These are phyloP conservation scores for Saccharomyces hybrid DNA, from an alignment of 1,139 yeast species.

Conservation along the genomic window DNA sequence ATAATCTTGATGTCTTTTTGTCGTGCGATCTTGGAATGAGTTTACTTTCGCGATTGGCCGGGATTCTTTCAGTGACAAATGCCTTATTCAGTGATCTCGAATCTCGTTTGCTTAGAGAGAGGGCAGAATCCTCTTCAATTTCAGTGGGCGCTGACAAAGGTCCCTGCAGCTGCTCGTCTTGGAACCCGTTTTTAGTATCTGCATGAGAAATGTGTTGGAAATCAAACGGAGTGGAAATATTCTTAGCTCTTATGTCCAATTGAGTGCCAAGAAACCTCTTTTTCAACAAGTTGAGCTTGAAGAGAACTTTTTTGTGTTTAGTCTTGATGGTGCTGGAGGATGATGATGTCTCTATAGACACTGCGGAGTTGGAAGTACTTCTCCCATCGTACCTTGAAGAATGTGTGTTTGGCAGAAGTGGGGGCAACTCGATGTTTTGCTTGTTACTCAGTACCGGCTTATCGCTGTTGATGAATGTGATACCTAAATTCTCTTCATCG, in stretches of 20 bases:
- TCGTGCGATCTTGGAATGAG: slow-evolving; percentile 1
- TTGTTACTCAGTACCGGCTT: slow-evolving; percentile 28
- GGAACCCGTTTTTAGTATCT: slow-evolving; percentile 9
- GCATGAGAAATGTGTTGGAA: slow-evolving; percentile 32
- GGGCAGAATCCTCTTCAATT: background rate
- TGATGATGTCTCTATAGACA: background rate
- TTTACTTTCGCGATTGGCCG: slow-evolving; percentile 3
- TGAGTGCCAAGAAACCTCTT: background rate
- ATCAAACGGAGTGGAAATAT: slow-evolving; percentile 24
- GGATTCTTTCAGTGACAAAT: slow-evolving; percentile 23
- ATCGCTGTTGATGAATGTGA: slow-evolving; percentile 26
- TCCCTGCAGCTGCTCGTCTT: background rate
- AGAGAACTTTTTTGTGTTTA: slow-evolving; percentile 5
- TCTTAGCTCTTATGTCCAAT: slow-evolving; percentile 7
- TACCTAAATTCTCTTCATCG: slow-evolving; percentile 11
- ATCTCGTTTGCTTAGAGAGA: background rate
- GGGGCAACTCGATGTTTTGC: slow-evolving; percentile 22
- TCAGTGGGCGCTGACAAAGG: background rate
- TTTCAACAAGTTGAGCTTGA: background rate
- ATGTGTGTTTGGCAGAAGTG: no score
- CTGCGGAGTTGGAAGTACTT: slow-evolving; percentile 1
- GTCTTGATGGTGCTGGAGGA: slow-evolving; percentile 6
- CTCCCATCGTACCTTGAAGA: no score
- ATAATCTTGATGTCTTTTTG: slow-evolving; percentile 8
- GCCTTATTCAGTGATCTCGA: slow-evolving; percentile 16